Evolutionary conservation across 2,329 filamentous ascomycete genomes (phyloP), one percentile per base, ranked within the genome.

Genomic region (Leptosphaerulina australis): DNA sequence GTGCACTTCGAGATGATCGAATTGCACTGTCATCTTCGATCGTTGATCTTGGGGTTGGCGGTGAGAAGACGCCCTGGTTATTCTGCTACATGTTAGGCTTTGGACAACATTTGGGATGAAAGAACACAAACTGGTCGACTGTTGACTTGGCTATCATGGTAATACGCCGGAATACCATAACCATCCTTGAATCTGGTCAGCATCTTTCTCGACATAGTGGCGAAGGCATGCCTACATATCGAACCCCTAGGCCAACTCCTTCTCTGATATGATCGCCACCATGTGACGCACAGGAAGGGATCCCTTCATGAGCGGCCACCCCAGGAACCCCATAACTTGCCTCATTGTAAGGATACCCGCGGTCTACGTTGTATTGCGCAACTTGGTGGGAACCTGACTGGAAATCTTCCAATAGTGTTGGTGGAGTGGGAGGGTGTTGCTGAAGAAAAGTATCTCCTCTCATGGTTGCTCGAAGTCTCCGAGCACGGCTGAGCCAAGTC

Each of bases 21-120:
- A 71, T 68, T 10, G 67, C 61, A 29, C 66, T 63, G 35, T 79
- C 76, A 47, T 70, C 68, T 25, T 71, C 70, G 7, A 68, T 74
- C 10, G 72, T 68, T 25, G 76, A 78, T 41, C 69, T 69, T 34
- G 77, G 76, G 10, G 76, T 79, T 17, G 75, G 76, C 17, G 77
- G 76, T 25, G 68, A 66, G 44, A 66, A 68, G 12, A 67, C 58
- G 5, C 53, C 53, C 22, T 66, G 67, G 30, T 60, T 59, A 9
- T 60, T 57, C 69, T 71, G 18, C 20, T 21, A 10, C 14, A 11
- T 10, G 47, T 73, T 44, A 71, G 63, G 39, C 37, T 12, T 14
- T 20, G n/a, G 8, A 22, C n/a, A n/a, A 9, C 39, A 5, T 31
- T 20, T n/a, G 21, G 1, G 3, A 14, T 4, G 20, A 29, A 33